Conservation (phyloP, 2,329 filamentous ascomycete species). For the Cadophora sp. region DNA sequence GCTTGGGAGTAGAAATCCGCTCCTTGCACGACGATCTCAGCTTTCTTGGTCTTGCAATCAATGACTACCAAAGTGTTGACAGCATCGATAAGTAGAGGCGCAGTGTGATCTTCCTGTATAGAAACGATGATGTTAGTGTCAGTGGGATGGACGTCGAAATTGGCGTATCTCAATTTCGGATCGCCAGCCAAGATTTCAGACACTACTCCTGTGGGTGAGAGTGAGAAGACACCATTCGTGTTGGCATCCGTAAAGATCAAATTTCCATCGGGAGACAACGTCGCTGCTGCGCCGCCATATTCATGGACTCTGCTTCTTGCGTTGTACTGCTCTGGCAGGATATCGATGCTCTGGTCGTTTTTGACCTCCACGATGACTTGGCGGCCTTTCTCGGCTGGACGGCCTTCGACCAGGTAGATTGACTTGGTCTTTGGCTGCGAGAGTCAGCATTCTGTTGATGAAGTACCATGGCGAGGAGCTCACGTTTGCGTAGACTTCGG, state of each 20-base stretch:
- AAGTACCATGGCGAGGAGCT: constrained; percentile 15
- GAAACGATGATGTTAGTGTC: constrained; percentile 53
- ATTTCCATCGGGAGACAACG: constrained; percentile 46
- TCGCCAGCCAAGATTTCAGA: constrained; percentile 45
- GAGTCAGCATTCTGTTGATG: constrained; percentile 9
- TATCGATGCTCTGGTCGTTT: constrained; percentile 45
- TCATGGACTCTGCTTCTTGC: constrained; percentile 57
- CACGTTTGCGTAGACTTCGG: constrained; percentile 39
- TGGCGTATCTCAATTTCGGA: constrained; percentile 50
- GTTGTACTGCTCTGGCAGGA: constrained; percentile 53
- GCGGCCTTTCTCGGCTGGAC: constrained; percentile 48
- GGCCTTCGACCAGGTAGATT: constrained; percentile 47
- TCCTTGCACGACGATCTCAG: constrained; percentile 49
- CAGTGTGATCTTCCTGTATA: constrained; percentile 57
- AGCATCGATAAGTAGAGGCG: constrained; percentile 34
- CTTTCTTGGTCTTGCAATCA: constrained; percentile 42
- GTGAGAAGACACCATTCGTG: constrained; percentile 51
- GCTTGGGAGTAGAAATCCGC: constrained; percentile 61
- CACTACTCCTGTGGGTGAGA: constrained; percentile 48
- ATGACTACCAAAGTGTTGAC: constrained; percentile 41
- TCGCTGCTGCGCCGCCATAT: constrained; percentile 57
- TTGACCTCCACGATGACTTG: constrained; percentile 53
- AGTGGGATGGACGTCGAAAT: constrained; percentile 52
- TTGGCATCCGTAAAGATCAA: constrained; percentile 55
- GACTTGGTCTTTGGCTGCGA: constrained; percentile 38